These are phyloP conservation scores for Arabidopsis thaliana DNA, from an alignment of 345 rosid species.

Conservation along the genomic window DNA sequence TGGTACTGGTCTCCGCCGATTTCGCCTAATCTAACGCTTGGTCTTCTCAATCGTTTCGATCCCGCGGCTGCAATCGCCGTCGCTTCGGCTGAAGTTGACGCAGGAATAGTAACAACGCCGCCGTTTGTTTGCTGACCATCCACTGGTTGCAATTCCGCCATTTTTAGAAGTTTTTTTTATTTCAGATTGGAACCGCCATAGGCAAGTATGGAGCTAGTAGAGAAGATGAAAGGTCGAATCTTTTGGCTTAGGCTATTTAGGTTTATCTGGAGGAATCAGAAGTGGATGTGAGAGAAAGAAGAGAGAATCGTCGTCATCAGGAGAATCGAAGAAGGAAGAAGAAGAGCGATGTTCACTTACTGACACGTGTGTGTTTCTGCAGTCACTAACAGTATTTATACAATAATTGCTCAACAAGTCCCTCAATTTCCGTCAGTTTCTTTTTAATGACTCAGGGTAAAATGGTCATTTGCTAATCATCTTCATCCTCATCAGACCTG, in stretches of 20 bases:
- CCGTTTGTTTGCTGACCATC: slow-evolving; percentile 32
- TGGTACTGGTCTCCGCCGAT: slow-evolving; percentile 73
- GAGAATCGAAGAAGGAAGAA: slow-evolving; percentile 20
- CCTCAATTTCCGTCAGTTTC: neutral
- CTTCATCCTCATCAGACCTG: too few relatives aligned
- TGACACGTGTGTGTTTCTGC: slow-evolving; percentile 33
- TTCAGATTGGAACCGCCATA: slow-evolving; percentile 8
- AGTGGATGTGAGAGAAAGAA: slow-evolving; percentile 20
- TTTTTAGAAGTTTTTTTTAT: neutral
- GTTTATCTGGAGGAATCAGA: slow-evolving; percentile 25
- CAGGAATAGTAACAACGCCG: slow-evolving; percentile 31
- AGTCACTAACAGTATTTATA: neutral
- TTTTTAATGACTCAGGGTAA: neutral
- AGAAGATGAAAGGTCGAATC: slow-evolving; percentile 18
- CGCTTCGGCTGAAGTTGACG: slow-evolving; percentile 34
- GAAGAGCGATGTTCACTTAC: slow-evolving; percentile 5
- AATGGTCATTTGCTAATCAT: too few relatives aligned
- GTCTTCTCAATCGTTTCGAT: slow-evolving; percentile 77
- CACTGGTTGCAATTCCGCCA: slow-evolving; percentile 35
- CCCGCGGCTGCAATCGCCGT: slow-evolving; percentile 43
- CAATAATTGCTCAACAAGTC: neutral
- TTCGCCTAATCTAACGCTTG: slow-evolving; percentile 93
- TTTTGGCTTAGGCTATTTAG: slow-evolving; percentile 13
- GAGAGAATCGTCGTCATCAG: slow-evolving; percentile 30
- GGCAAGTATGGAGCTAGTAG: neutral